Evolutionary conservation across 2,329 filamentous ascomycete genomes (phyloP).

Genomic region (Colletotrichum agaves): DNA sequence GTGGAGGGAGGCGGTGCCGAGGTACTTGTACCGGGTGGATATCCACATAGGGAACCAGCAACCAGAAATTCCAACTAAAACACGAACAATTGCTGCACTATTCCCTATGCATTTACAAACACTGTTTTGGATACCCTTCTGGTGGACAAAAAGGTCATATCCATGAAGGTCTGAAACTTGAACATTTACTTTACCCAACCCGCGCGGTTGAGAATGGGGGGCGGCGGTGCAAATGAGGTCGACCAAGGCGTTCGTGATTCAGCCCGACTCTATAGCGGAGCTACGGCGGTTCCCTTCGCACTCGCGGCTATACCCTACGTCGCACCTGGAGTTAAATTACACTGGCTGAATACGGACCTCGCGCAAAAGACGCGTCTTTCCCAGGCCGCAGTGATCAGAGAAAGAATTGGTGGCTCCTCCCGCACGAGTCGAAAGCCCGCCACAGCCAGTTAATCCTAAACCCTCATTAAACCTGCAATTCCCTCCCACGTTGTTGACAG

Average conservation of each 20-base stretch:
- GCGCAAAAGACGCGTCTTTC: constrained; percentile 30
- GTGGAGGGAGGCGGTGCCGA: neutral
- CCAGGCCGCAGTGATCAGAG: constrained; percentile 16
- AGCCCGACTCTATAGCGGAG: constrained; percentile 21
- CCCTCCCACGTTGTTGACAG: constrained; percentile 27
- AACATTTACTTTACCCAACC: too few relatives aligned
- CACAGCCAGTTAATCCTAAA: constrained; percentile 32
- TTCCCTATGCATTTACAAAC: too few relatives aligned
- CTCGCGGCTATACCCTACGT: constrained; percentile 24
- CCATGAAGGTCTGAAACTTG: too few relatives aligned
- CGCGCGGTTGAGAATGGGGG: neutral
- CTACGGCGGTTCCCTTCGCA: constrained; percentile 12
- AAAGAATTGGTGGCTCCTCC: constrained; percentile 34
- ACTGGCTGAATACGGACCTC: constrained; percentile 19
- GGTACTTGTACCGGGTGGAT: too few relatives aligned
- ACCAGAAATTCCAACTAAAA: too few relatives aligned
- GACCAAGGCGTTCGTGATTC: neutral
- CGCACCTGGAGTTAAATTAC: constrained; percentile 31
- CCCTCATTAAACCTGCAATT: constrained; percentile 34
- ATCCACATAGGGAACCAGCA: too few relatives aligned
- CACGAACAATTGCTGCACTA: too few relatives aligned
- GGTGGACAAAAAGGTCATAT: too few relatives aligned
- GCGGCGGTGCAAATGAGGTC: neutral
- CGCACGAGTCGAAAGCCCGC: constrained; percentile 32
- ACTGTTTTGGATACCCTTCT: too few relatives aligned